These are phyloP conservation scores for Begonia masoniana DNA, from an alignment of 306 rosid genomes.

Conservation along the genomic window DNA sequence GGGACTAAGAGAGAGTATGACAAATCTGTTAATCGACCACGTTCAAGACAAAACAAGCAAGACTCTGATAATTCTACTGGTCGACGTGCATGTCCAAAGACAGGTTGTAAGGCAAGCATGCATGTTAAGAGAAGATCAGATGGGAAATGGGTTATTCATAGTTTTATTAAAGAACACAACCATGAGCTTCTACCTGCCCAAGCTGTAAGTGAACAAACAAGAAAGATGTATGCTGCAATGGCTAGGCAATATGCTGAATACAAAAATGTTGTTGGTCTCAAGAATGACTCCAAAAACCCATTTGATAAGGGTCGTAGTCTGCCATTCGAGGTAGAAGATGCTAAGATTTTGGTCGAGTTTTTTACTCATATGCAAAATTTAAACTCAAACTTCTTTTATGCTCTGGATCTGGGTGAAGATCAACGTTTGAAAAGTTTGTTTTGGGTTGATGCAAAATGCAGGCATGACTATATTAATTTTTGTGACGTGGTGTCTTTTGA, in stretches of 20 bases:
- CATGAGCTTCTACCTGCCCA: constrained; percentile 97
- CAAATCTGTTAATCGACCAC: constrained; percentile 71
- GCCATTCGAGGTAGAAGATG: constrained; percentile 74
- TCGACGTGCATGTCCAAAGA: constrained; percentile 91
- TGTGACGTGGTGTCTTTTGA: constrained; percentile 83
- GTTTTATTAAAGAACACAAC: constrained; percentile 91
- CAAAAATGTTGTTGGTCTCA: constrained; percentile 85
- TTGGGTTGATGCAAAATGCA: constrained; percentile 94
- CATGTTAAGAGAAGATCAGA: constrained; percentile 94
- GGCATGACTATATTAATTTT: constrained; percentile 76
- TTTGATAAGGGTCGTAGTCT: constrained; percentile 77
- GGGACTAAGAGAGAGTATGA: constrained; percentile 96
- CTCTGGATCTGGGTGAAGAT: constrained; percentile 82
- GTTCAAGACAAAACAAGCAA: constrained; percentile 83
- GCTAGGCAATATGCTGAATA: constrained; percentile 96
- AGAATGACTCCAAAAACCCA: constrained; percentile 61
- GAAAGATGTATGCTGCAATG: constrained; percentile 97
- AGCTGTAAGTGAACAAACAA: constrained; percentile 97
- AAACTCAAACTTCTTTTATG: constrained; percentile 82
- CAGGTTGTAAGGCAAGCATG: constrained; percentile 98
- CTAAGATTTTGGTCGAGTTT: constrained; percentile 59
- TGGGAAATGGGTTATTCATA: constrained; percentile 98
- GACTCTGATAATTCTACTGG: constrained; percentile 83
- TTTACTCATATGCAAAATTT: constrained; percentile 66
- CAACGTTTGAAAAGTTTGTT: constrained; percentile 68